Percentiles rank a stretch among this genome's conserved stretches.
These are phyloP conservation scores for Trypanosoma mega DNA, from an alignment of 208 protist species.

Conservation along the genomic window DNA sequence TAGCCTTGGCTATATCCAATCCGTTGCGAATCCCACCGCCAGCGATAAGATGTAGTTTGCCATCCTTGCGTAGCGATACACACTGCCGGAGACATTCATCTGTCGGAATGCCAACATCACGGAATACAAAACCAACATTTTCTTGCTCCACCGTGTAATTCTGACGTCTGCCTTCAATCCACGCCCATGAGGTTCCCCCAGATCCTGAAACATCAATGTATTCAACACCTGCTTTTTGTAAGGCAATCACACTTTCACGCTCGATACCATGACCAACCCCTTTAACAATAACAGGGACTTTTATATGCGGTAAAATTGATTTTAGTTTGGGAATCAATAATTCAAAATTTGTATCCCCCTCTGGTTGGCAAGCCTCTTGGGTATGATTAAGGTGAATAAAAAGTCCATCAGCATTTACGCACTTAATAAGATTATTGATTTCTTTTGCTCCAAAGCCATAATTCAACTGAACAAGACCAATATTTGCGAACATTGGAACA, in stretches of 20 bases:
- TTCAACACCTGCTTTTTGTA: conserved; percentile 77
- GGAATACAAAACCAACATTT: conserved; percentile 87
- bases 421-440: conserved; percentile 80
- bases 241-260: conserved; percentile 47
- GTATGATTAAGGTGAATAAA: conserved; percentile 93
- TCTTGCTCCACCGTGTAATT: conserved; percentile 47
- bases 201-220: conserved; percentile 89
- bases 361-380: conserved; percentile 89
- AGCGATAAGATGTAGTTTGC: conserved; percentile 78
- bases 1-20: conserved; percentile 83
- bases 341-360: conserved; percentile 91
- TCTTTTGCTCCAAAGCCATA: conserved; percentile 89
- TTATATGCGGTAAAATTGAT: conserved; percentile 71
- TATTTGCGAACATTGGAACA: conserved; percentile 91
- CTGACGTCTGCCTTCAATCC: conserved; percentile 89
- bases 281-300: conserved; percentile 89
- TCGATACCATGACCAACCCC: conserved; percentile 91
- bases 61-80: conserved; percentile 38
- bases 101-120: conserved; percentile 85
- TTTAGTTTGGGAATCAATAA: conserved; percentile 73
- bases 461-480: conserved; percentile 91
- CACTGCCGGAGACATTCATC: conserved; percentile 77
- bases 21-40: conserved; percentile 87
- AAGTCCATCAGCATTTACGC: conserved; percentile 81
- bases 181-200: conserved; percentile 91